Base-by-base conservation (phyloP, 106 monocot species). In the Triglochin maritima region DNA sequence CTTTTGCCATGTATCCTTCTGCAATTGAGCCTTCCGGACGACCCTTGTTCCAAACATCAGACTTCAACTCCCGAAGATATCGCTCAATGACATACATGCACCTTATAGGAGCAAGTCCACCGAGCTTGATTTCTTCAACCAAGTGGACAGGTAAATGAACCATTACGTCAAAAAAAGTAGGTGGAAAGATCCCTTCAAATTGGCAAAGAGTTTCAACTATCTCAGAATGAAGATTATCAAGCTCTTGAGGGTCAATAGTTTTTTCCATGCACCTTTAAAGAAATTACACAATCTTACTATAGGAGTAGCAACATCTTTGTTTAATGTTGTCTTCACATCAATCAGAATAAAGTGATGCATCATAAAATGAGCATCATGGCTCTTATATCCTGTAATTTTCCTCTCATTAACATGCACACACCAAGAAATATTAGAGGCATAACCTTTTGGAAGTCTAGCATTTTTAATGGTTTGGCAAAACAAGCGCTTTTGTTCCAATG, bases 71-170 rank as follows among this genome's bases (percentile, higher is more conserved):
- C 8, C 9, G 9, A 12, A 65, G 44, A 61, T 61, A 65, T 12
- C 65, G 47, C 17, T 65, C 49, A n/a, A 65, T 65, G 7, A 11
- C 48, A 65, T 65, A 65, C 50, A 65, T 65, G 16, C 50, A 65
- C 13, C 7, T 1, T 49, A 17, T 14, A 7, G 47, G 65, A 50
- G 49, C 65, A 13, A 4, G 4, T 1, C 43, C 11, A 4, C 15
- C 47, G n/a, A 49, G 5, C 49, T 49, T 49, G n/a, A n/a, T n/a
- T n/a, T n/a, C n/a, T n/a, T n/a, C n/a, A n/a, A n/a, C n/a, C n/a
- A n/a, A n/a, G n/a, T n/a, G n/a, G n/a, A n/a, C n/a, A 17, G 49
- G 48, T 50, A 5, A 65, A 17, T 65, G 65, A 9, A 65, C 43
- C 49, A 50, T 50, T 2, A 49, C 8, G 8, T n/a, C 17, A 5